phyloP scores from a whole-genome alignment of 2,329 filamentous ascomycete species.

The Ceratocystis eucalypticola region DNA sequence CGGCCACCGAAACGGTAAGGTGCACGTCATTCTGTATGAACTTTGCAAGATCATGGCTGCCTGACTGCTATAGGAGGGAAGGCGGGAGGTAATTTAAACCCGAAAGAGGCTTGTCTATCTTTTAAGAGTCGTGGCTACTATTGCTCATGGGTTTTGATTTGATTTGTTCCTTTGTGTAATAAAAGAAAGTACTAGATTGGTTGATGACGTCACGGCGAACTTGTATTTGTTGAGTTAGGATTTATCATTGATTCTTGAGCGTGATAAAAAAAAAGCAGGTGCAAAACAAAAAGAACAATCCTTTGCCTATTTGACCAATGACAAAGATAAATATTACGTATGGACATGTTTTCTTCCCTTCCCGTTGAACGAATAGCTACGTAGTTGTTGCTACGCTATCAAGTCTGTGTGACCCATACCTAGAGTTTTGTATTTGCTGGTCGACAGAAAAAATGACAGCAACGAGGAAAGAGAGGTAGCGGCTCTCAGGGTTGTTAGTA shows the following conservation, averaged over 20 bases:
- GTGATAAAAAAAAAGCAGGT: neutral
- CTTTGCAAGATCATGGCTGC: no score
- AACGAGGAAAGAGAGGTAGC: neutral
- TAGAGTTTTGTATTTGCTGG: neutral
- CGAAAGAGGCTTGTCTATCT: neutral
- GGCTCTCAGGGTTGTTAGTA: no score
- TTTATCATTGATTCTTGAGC: neutral
- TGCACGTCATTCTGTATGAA: no score
- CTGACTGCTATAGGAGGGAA: neutral
- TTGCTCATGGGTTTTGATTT: neutral
- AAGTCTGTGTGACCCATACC: no score
- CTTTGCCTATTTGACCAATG: no score
- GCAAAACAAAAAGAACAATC: neutral
- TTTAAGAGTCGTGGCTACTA: neutral
- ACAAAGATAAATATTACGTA: no score
- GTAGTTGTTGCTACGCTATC: neutral
- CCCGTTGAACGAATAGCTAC: neutral
- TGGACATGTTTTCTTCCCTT: neutral
- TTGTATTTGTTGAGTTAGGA: neutral
- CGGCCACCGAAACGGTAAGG: slow-evolving; percentile 22
- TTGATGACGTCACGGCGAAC: neutral
- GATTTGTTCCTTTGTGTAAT: neutral
- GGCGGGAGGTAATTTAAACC: neutral
- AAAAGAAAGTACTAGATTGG: neutral
- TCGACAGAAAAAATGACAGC: neutral